Percentiles rank a stretch among this genome's conserved stretches.
These are phyloP conservation scores for Thecaphora thlaspeos DNA, from an alignment of 1,284 basidiomycete genomes.

Conservation along the genomic window DNA sequence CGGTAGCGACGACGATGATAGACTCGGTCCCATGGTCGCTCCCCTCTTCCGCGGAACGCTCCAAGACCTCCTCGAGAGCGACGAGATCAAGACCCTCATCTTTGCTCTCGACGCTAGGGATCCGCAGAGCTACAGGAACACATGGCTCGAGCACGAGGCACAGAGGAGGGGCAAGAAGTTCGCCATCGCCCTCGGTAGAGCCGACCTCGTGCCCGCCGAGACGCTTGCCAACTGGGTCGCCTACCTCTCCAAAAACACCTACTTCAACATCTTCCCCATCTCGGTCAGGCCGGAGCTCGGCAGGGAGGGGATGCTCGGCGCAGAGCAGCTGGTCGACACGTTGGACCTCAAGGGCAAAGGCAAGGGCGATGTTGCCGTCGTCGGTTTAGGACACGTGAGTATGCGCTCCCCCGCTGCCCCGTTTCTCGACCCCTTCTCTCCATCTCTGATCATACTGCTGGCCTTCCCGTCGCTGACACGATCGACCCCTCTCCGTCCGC, in stretches of 20 bases:
- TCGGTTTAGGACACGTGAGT: constrained; percentile 41
- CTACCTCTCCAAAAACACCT: constrained; percentile 15
- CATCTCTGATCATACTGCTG: too few relatives aligned
- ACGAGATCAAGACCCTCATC: constrained; percentile 39
- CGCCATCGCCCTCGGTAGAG: constrained; percentile 34
- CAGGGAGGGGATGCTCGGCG: constrained; percentile 8
- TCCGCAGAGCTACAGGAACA: constrained; percentile 42
- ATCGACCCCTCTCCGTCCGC: too few relatives aligned
- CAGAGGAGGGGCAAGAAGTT: constrained; percentile 22
- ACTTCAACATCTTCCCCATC: constrained; percentile 37
- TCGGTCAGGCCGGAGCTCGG: constrained; percentile 15
- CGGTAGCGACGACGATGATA: constrained; percentile 17
- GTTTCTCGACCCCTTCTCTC: too few relatives aligned
- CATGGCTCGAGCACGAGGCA: constrained; percentile 39
- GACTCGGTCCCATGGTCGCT: constrained; percentile 25
- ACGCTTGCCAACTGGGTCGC: constrained; percentile 42
- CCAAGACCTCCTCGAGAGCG: constrained; percentile 17
- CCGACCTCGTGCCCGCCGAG: constrained; percentile 50
- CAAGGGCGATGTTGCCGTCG: constrained; percentile 32
- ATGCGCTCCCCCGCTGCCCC: too few relatives aligned
- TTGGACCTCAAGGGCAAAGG: constrained; percentile 25
- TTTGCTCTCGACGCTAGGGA: constrained; percentile 47
- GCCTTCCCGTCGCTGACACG: too few relatives aligned
- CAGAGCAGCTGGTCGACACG: constrained; percentile 33
- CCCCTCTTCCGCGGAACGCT: constrained; percentile 31